A percentile compares a stretch with the other conserved stretches of the same genome.
These are phyloP conservation scores for Anacardium occidentale DNA, from an alignment of 345 rosid species.

Conservation along the genomic window DNA sequence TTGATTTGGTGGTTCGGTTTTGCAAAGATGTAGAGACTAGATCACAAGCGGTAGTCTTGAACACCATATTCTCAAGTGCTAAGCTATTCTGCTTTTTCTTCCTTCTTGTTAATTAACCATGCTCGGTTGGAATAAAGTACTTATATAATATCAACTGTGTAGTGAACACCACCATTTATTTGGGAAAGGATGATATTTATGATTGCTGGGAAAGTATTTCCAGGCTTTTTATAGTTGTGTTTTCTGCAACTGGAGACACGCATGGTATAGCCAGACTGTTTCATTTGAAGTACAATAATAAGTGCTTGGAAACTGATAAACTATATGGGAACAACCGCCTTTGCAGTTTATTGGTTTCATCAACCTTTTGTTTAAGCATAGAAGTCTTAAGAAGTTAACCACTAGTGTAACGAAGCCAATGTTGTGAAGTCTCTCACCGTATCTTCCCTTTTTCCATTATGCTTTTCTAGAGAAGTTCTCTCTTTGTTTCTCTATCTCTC, in stretches of 20 bases:
- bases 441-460: too few species aligned
- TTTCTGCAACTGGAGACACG: background rate
- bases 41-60: constrained; percentile 65
- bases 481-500: too few species aligned
- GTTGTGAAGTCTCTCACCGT: too few species aligned
- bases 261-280: background rate
- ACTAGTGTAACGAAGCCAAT: too few species aligned
- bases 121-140: background rate
- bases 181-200: background rate
- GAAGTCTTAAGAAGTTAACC: too few species aligned
- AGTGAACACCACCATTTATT: background rate
- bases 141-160: background rate
- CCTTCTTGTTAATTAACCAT: background rate
- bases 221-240: background rate
- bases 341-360: too few species aligned
- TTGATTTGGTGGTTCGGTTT: constrained; percentile 73
- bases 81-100: constrained; percentile 18
- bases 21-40: constrained; percentile 92
- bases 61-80: constrained; percentile 33
- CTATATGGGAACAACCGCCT: too few species aligned
- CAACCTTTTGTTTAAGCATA: too few species aligned
- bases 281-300: background rate
- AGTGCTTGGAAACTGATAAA: background rate
- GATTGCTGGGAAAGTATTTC: background rate
- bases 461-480: too few species aligned